Evolutionary conservation across 768 basidiomycete species (phyloP), one percentile per base, ranked within the genome.

Genomic region (Suillus clintonianus): DNA sequence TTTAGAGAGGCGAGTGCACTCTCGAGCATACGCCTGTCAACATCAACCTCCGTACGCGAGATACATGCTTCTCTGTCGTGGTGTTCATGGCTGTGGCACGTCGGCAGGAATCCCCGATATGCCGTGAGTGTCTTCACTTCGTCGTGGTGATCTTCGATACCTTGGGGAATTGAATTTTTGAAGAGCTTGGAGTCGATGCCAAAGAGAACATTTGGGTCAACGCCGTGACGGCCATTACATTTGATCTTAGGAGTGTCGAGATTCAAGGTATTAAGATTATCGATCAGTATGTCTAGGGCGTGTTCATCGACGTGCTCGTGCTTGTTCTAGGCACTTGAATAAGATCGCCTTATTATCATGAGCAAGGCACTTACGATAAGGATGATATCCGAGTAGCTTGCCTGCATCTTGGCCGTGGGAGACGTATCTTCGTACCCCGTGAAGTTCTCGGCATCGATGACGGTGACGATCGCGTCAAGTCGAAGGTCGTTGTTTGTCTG

Each of bases 331-430:
- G 9, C 14, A 39, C 27, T 45, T 30, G 37, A 2, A 41, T 62
- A 36, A 68, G 64, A 37, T 67, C 34, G 67, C 36, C n/a, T n/a
- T 24, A 50, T 39, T 36, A n/a, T 30, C 60, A 64, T 27, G n/a
- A 36, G 32, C 41, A 36, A 30, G 22, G 5, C 14, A 81, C 89
- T 64, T 64, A 92, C 92, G 60, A 98, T 85, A 34, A 98, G 80
- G 62, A 98, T 86, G 43, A 96, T 82, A 73, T 98, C 96, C 4
- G 95, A 95, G 74, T 97, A 98, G 71, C 90, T 91, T n/a, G 96
- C 92, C 79, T 94, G 89, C 89, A 97, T 94, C 73, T 87, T 92
- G 24, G 95, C 95, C 1, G 95, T 96, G 0, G 92, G 90, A 8
- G 91, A 94, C 0, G 87, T 90, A 72, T 98, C 96, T 71, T 97